Percentiles rank a stretch among this genome's conserved stretches.
phyloP scores from a whole-genome alignment of 345 rosid genomes.

The Microcos paniculata region DNA sequence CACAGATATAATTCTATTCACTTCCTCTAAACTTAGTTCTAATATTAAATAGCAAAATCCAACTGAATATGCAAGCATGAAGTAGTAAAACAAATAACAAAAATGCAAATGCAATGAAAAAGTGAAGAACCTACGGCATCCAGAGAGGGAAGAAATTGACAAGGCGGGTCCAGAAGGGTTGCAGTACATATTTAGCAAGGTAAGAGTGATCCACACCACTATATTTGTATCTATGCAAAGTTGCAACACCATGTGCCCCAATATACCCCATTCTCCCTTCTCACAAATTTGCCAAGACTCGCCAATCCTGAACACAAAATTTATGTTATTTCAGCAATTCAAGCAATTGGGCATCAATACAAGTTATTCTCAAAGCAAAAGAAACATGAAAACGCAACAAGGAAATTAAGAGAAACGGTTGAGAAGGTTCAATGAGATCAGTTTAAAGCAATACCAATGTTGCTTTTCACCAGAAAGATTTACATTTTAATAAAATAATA shows the following conservation, averaged over 20 bases:
- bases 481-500: background rate
- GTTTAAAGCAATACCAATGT: background rate
- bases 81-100: background rate
- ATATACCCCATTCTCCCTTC: slow-evolving; percentile 73
- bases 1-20: background rate
- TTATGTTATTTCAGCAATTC: background rate
- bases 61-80: background rate
- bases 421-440: background rate
- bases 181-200: slow-evolving; percentile 82
- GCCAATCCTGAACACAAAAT: slow-evolving; percentile 7
- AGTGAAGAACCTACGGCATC: slow-evolving; percentile 81
- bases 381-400: background rate
- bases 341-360: background rate
- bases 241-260: slow-evolving; percentile 82
- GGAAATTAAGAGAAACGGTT: background rate
- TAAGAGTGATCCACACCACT: slow-evolving; percentile 93
- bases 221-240: slow-evolving; percentile 85
- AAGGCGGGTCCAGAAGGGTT: slow-evolving; percentile 88
- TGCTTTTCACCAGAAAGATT: background rate
- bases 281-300: slow-evolving; percentile 20
- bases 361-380: background rate
- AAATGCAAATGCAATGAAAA: background rate
- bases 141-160: slow-evolving; percentile 93
- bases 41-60: background rate
- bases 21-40: background rate